Evolutionary conservation across 495 filamentous ascomycete genomes (phyloP), one percentile per base, ranked within the genome.

Genomic region (Hypoxylon cercidicola): DNA sequence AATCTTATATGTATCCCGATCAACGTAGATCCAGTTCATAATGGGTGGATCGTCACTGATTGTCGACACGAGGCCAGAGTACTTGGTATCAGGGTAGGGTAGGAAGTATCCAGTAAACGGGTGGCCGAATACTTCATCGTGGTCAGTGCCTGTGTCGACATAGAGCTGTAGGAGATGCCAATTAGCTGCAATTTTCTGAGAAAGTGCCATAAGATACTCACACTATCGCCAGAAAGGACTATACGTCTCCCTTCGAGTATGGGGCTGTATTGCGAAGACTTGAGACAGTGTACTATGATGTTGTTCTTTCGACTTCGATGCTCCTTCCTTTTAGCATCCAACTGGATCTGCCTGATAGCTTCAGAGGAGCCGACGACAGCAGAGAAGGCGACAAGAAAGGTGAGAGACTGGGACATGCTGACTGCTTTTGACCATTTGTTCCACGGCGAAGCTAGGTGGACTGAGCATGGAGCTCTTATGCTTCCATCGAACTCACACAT

Each of bases 1-100:
- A 9, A 84, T 59, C 70, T 83, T 81, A 53, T 79, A 77, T 2
- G 80, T 82, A 51, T 77, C 73, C 52, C 75, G 59, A 62, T 84
- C 80, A 21, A 84, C 73, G 58, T 83, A 85, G 32, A 85, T 77
- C 82, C 82, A 85, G 59, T 85, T 85, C 55, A 85, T 78, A 51
- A 80, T 69, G 0, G 82, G 81, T 0, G 81, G 79, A 9, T 81
- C 79, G 50, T 82, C 80, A 2, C 65, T 65, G 45, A 82, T 79
- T 9, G 77, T 78, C 0, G 80, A 79, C n/a, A 83, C 82, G 11
- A 83, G 77, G 1, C 80, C 82, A 10, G 75, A 77, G 21, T 64
- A 81, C 39, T 73, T 72, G 10, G 75, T 62, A 10, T 81, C 76
- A 8, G 82, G 82, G 63, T 82, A 82, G 1, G 79, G 73, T 21